A percentile compares a stretch with the other conserved stretches of the same genome.
Evolutionary conservation across 202 grass and related monocot species (phyloP).

Genomic region (Panicum hallii): DNA sequence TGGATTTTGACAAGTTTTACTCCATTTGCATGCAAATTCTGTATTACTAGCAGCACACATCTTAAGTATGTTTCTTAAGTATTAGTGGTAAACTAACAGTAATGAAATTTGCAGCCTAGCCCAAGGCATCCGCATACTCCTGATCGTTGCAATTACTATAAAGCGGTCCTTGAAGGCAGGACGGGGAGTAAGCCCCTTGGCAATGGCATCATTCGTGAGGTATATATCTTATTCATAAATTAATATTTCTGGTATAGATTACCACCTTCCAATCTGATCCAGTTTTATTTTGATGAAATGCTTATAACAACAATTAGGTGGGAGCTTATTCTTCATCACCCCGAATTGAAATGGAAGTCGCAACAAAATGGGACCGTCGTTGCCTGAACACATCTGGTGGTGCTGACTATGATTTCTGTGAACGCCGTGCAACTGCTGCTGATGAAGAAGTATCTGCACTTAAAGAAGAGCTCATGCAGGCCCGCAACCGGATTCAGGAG

Average conservation of each 20-base stretch:
- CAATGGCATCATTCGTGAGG: conserved; percentile 54
- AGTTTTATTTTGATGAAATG: conserved; percentile 42
- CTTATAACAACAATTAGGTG: conserved; percentile 59
- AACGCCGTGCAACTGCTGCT: conserved; percentile 27
- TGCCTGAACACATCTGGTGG: conserved; percentile 40
- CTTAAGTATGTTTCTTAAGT: background rate
- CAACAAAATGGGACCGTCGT: conserved; percentile 89
- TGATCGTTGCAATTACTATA: conserved; percentile 59
- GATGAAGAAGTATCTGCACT: conserved; percentile 64
- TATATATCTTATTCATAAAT: conserved; percentile 48
- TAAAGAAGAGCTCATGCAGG: conserved; percentile 66
- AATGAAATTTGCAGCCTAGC: conserved; percentile 46
- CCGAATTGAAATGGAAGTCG: conserved; percentile 68
- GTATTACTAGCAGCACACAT: background rate
- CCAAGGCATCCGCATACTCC: conserved; percentile 56
- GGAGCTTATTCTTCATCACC: conserved; percentile 62
- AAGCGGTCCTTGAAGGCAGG: conserved; percentile 55
- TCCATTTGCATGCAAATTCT: conserved; percentile 20
- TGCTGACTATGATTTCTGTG: conserved; percentile 52
- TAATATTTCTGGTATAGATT: conserved; percentile 19
- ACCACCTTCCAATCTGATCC: conserved; percentile 29
- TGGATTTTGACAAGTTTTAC: conserved; percentile 15
- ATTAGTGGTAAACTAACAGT: conserved; percentile 30
- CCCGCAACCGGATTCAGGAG: conserved; percentile 59
- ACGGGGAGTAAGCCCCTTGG: conserved; percentile 48